Evolutionary conservation across 805 yeast genomes (phyloP).

Genomic region (Nakazawaea wyomingensis): DNA sequence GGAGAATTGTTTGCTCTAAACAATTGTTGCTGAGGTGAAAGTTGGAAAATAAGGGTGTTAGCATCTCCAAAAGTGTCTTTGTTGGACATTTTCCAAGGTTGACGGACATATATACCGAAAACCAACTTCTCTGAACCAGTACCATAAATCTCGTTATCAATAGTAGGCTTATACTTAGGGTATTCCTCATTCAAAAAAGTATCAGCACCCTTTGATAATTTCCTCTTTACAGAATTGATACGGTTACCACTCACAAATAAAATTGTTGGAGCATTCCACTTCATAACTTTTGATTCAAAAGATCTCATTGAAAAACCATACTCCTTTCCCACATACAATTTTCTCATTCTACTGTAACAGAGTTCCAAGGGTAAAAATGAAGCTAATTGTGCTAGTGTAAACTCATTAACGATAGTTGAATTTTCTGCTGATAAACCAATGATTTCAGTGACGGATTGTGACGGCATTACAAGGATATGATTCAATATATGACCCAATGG

Average conservation of each 20-base stretch:
- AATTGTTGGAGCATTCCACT: conserved; percentile 87
- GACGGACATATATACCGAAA: conserved; percentile 59
- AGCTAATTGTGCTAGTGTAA: conserved; percentile 31
- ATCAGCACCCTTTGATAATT: conserved; percentile 38
- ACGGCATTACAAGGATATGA: conserved; percentile 29
- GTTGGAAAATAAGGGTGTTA: conserved; percentile 52
- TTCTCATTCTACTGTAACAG: conserved; percentile 43
- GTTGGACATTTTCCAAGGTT: conserved; percentile 77
- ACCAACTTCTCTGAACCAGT: conserved; percentile 33
- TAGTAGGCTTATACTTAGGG: conserved; percentile 31
- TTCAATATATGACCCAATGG: conserved; percentile 43
- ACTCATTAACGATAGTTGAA: conserved; percentile 36
- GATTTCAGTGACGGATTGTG: conserved; percentile 6
- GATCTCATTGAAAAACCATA: conserved; percentile 87
- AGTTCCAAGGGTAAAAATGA: conserved; percentile 33
- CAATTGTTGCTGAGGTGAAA: conserved; percentile 61
- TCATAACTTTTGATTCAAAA: conserved; percentile 74
- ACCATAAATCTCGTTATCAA: background rate
- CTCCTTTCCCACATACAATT: conserved; percentile 66
- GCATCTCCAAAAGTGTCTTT: conserved; percentile 67
- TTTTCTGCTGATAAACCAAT: conserved; percentile 12
- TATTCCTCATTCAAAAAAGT: conserved; percentile 43
- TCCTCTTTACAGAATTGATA: conserved; percentile 33
- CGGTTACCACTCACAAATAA: conserved; percentile 63
- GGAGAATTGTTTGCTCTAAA: conserved; percentile 32